Evolutionary conservation across 1,284 basidiomycete genomes (phyloP), one percentile per base, ranked within the genome.

Genomic region (Cerrena zonata): DNA sequence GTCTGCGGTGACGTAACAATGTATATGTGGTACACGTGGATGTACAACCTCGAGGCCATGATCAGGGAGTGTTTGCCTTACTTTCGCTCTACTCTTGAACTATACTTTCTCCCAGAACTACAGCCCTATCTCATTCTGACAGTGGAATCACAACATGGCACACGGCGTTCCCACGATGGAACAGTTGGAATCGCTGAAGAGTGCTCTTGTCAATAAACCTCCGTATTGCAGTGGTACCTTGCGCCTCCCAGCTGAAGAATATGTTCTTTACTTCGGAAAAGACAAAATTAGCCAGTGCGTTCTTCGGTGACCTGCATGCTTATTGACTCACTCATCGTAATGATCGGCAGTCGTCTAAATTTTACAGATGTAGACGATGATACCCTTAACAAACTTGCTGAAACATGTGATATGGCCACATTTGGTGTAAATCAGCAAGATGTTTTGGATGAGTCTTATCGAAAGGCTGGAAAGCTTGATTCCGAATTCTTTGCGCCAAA

Each of bases 381-480:
- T 19, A 30, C 45, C 13, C 38, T 55, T 12, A 18, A 51, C 47
- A 19, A 30, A 19, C 47, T 54, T 18, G 44, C 44, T 4, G 26
- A 54, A n/a, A 19, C 53, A 2, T 61, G 59, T 49, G 56, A 59
- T 12, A 21, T 48, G 2, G 62, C 61, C 5, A 49, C 54, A 2
- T 63, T 64, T 25, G 61, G 62, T 0, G 30, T 50, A 11, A 50
- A 54, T 25, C 15, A 56, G 1, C 48, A 61, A 39, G 52, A 57
- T 22, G 59, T 63, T 3, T 51, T 52, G 7, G 60, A 64, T 47
- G 61, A 61, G 49, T 50, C 60, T 18, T 62, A 63, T 45, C 53
- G 60, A 10, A 61, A 58, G 47, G 60, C 62, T 3, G 56, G 56
- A 15, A 64, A 63, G 55, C 50, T 64, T 45, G 64, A 67, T 47